Evolutionary conservation across 2,329 filamentous ascomycete species (phyloP).

Genomic region (Aspergillus carbonarius): DNA sequence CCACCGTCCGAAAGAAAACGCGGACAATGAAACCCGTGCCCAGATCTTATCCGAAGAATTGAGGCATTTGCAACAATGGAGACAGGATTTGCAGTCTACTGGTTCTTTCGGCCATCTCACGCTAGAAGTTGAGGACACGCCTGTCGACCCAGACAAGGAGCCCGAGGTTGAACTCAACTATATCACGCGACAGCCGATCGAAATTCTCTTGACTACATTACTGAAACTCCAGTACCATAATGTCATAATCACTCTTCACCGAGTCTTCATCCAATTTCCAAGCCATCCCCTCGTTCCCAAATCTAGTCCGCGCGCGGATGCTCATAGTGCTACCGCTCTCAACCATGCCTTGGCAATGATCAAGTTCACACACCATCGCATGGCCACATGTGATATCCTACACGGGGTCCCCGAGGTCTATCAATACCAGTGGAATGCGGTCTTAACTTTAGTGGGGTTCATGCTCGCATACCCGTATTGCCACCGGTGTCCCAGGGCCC

Average conservation of each 20-base stretch:
- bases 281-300: conserved; percentile 4
- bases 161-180: background rate
- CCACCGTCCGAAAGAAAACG: background rate
- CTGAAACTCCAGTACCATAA: conserved; percentile 20
- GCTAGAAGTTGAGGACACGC: background rate
- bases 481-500: conserved; percentile 7
- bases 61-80: background rate
- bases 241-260: conserved; percentile 16
- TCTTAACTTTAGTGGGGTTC: conserved; percentile 20
- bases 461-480: conserved; percentile 21
- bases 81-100: background rate
- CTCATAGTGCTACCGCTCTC: conserved; percentile 17
- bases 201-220: conserved; percentile 7
- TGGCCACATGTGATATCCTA: conserved; percentile 13
- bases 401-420: conserved; percentile 20
- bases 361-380: conserved; percentile 6
- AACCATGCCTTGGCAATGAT: conserved; percentile 19
- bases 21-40: background rate
- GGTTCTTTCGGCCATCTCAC: background rate
- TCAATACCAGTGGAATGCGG: conserved; percentile 22
- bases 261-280: conserved; percentile 21
- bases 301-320: conserved; percentile 12
- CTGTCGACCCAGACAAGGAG: background rate
- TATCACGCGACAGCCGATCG: conserved; percentile 5
- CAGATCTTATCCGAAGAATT: background rate